Conservation (phyloP, 2,329 filamentous ascomycete genomes). For the Sporothrix luriei region DNA sequence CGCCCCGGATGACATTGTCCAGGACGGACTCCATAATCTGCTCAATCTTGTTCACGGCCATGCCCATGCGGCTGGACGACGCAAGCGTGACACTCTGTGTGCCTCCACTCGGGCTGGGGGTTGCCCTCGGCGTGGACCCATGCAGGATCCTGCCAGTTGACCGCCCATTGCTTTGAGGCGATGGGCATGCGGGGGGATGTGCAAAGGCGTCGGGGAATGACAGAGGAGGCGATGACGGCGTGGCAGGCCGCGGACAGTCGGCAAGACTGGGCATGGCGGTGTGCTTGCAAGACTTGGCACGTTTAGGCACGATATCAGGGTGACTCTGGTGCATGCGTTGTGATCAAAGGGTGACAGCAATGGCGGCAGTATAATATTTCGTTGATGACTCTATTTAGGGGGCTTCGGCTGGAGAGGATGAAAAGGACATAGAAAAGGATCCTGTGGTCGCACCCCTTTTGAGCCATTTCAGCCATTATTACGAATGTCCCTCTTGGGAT, state of each 20-base stretch:
- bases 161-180: not conserved
- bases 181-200: not conserved
- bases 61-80: constrained; percentile 28
- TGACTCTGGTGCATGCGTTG: not conserved
- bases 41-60: constrained; percentile 58
- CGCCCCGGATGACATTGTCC: constrained; percentile 49
- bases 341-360: too few relatives aligned
- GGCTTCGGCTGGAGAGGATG: not conserved
- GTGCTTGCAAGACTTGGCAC: too few relatives aligned
- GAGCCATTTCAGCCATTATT: not conserved
- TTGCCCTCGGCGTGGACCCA: not conserved
- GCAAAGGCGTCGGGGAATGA: not conserved
- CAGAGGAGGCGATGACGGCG: not conserved
- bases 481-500: not conserved
- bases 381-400: constrained; percentile 5
- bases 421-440: not conserved
- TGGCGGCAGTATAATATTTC: not conserved
- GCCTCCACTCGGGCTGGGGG: not conserved
- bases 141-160: too few relatives aligned
- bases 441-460: not conserved
- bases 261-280: not conserved
- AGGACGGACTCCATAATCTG: constrained; percentile 56
- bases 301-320: too few relatives aligned
- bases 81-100: not conserved
- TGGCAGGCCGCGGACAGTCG: not conserved